These are phyloP conservation scores for Citropsis articulata DNA, from an alignment of 345 rosid genomes.

Conservation along the genomic window DNA sequence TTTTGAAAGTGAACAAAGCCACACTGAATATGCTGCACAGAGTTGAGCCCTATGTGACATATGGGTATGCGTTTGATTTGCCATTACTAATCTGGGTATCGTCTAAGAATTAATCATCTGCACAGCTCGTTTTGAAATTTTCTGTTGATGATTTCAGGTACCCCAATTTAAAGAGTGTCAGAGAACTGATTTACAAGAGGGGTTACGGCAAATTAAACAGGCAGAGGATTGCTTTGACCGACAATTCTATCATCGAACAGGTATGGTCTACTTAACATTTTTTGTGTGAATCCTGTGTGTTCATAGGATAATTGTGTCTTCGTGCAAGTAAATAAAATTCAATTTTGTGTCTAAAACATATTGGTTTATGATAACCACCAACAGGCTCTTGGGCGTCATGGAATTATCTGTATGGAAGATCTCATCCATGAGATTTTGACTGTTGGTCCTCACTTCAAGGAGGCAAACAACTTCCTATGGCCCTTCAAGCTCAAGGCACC, in stretches of 20 bases:
- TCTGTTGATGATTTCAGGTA: conserved; percentile 39
- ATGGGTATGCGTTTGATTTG: conserved; percentile 46
- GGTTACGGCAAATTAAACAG: conserved; percentile 83
- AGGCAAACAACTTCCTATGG: conserved; percentile 88
- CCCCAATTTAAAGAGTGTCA: conserved; percentile 90
- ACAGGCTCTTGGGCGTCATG: conserved; percentile 69
- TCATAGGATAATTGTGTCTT: background rate
- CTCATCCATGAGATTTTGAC: conserved; percentile 84
- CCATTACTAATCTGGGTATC: background rate
- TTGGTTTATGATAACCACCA: too few species aligned
- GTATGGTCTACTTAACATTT: conserved; percentile 21
- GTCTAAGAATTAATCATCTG: background rate
- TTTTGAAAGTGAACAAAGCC: conserved; percentile 88
- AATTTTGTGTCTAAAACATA: background rate
- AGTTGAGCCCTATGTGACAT: conserved; percentile 94
- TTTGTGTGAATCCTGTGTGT: background rate
- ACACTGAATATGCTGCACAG: conserved; percentile 90
- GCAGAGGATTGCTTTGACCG: conserved; percentile 76
- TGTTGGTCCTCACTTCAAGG: conserved; percentile 93
- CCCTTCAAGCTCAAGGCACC: conserved; percentile 97
- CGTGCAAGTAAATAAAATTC: background rate
- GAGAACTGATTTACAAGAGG: conserved; percentile 83
- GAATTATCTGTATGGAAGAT: conserved; percentile 76
- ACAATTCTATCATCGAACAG: conserved; percentile 77
- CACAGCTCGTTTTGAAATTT: background rate